Evolutionary conservation across 1,139 yeast genomes (phyloP), one percentile per base, ranked within the genome.

Genomic region (Nematodospora anomalae): DNA sequence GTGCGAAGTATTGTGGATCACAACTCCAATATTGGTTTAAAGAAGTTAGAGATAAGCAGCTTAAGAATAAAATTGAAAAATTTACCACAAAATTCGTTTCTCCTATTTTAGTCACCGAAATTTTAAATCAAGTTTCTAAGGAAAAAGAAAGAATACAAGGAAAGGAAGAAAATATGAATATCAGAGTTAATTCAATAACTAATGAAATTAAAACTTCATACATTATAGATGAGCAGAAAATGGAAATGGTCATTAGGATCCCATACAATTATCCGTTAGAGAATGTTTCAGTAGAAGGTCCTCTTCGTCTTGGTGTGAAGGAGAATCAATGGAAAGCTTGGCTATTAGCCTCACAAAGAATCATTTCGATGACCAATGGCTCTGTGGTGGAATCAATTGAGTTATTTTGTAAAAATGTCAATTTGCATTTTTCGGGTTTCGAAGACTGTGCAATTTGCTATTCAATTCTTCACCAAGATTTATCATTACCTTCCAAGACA

Each of bases 361-460:
- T 89, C 11, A 76, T 83, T 12, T 75, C 85, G 5, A 80, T 81
- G 30, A 71, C 78, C 10, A 86, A 85, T 51, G 96, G 96, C 8
- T 82, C 94, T 1, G 79, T 92, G 22, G 63, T 81, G 28, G 96
- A 88, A 42, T 85, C 96, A 2, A 69, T 94, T 38, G 90, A 85
- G 46, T 71, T 87, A 32, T 87, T 90, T 59, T 82, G 85, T 56
- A 80, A 77, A 50, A 89, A 89, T 54, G 92, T 88, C 28, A 74
- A 79, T 33, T 68, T 86, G 43, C 95, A 90, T 55, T 90, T 90
- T 56, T 80, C 85, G 9, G 97, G 97, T 0, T 89, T 88, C 49
- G 96, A 88, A 50, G 97, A 92, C 44, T 92, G 99, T 71, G 95
- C 97, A 4, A 89, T 92, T 53, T 92, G 99, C 60, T 92, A 90